A percentile compares a stretch with the other conserved stretches of the same genome.
Conservation (phyloP, 2,329 filamentous ascomycete genomes). For the Fusarium stilboides region DNA sequence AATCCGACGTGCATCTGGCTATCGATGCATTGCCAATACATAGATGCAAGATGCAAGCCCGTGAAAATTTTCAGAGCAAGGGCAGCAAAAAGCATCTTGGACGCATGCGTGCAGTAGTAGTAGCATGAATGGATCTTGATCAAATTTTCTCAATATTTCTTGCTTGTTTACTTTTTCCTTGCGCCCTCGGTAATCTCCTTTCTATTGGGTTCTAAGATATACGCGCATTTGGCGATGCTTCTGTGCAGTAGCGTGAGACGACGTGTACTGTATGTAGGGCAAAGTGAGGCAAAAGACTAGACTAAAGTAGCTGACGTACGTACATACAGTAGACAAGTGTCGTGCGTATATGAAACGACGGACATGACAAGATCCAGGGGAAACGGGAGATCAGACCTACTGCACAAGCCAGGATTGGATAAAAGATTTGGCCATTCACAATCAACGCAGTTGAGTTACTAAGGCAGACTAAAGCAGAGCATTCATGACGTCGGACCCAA, state of each 20-base stretch:
- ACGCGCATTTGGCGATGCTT: not conserved
- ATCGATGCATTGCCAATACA: constrained; percentile 1
- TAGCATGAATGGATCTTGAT: constrained; percentile 1
- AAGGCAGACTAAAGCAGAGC: constrained; percentile 9
- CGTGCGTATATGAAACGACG: constrained; percentile 9
- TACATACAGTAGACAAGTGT: constrained; percentile 12
- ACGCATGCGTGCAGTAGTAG: not conserved
- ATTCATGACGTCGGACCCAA: constrained; percentile 16
- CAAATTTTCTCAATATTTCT: not conserved
- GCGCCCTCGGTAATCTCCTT: constrained; percentile 6
- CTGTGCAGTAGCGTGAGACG: constrained; percentile 1
- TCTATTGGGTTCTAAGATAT: constrained; percentile 1
- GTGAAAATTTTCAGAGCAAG: constrained; percentile 26
- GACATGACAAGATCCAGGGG: not conserved
- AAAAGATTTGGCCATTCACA: not conserved
- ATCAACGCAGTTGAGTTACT: not conserved
- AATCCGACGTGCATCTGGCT: constrained; percentile 9
- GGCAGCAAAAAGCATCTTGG: constrained; percentile 12
- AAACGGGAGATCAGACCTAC: constrained; percentile 14
- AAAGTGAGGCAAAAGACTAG: constrained; percentile 3
- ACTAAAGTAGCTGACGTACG: not conserved
- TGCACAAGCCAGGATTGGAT: not conserved
- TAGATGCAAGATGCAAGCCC: constrained; percentile 1
- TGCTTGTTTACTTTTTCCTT: constrained; percentile 23
- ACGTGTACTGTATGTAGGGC: constrained; percentile 4